Conservation (phyloP, 2,329 filamentous ascomycete genomes). For the Colletotrichum tabaci region DNA sequence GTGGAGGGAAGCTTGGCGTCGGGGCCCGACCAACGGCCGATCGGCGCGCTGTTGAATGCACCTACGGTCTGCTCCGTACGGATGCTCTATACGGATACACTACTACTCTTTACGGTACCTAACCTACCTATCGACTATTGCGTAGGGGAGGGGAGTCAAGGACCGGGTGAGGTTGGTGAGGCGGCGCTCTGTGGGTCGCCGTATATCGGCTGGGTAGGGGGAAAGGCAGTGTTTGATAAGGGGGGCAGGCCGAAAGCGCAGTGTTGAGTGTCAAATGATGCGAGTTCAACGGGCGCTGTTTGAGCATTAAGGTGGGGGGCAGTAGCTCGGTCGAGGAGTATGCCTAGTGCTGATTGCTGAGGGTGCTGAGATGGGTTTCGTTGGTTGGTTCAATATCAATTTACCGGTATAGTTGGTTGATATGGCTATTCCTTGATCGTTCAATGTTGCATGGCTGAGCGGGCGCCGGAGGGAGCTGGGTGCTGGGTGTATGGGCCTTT, state of each 20-base stretch:
- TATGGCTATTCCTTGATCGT: slow-evolving; percentile 23
- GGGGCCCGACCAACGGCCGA: slow-evolving; percentile 31
- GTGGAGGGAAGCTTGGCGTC: slow-evolving; percentile 33
- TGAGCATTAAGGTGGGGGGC: slow-evolving; percentile 31
- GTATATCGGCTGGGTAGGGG: slow-evolving; percentile 41
- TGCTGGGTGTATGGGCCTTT: slow-evolving; percentile 12
- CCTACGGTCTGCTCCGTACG: no score
- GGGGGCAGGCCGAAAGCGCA: slow-evolving; percentile 36
- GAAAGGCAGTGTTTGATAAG: slow-evolving; percentile 31
- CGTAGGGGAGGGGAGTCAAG: no score
- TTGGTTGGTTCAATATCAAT: slow-evolving; percentile 25
- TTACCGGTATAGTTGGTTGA: slow-evolving; percentile 18
- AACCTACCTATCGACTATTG: no score
- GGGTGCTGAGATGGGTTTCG: not conserved
- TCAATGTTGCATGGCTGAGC: slow-evolving; percentile 29
- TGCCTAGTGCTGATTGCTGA: not conserved
- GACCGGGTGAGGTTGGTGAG: slow-evolving; percentile 12
- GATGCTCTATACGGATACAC: no score
- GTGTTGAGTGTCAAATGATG: slow-evolving; percentile 26
- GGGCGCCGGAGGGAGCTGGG: slow-evolving; percentile 6
- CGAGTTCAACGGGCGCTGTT: slow-evolving; percentile 32
- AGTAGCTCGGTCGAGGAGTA: not conserved
- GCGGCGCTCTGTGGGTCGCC: slow-evolving; percentile 10
- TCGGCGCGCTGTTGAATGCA: slow-evolving; percentile 20
- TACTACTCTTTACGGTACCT: no score